These are phyloP conservation scores for Calonectria pseudoturangicola DNA, from an alignment of 2,329 filamentous ascomycete species.

Conservation along the genomic window DNA sequence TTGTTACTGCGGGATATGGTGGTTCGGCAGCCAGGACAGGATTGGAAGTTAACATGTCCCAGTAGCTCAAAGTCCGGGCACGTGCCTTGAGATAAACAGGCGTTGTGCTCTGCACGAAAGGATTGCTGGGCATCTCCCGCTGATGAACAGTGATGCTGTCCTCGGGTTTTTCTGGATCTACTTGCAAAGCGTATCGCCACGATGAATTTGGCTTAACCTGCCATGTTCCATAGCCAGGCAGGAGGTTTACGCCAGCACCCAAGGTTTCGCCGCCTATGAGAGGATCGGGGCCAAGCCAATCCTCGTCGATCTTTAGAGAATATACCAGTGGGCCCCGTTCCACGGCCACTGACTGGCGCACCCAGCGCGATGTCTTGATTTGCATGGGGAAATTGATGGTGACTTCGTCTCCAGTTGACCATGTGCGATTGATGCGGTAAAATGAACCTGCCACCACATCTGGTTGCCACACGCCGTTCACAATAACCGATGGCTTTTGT, in stretches of 20 bases:
- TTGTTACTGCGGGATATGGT: constrained; percentile 5
- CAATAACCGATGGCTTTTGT: background rate
- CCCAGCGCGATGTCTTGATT: constrained; percentile 9
- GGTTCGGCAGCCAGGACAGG: constrained; percentile 2
- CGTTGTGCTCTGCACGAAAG: background rate
- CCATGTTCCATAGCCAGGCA: constrained; percentile 22
- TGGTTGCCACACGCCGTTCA: background rate
- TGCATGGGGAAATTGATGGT: constrained; percentile 8
- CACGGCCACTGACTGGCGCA: constrained; percentile 20
- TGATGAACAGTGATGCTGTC: constrained; percentile 9
- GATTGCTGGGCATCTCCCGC: constrained; percentile 7
- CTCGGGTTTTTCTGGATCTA: background rate
- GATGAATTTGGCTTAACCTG: constrained; percentile 1
- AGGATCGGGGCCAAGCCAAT: constrained; percentile 16
- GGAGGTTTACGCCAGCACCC: background rate
- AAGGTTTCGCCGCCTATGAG: background rate
- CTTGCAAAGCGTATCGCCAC: background rate
- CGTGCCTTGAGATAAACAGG: constrained; percentile 8
- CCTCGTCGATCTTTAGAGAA: constrained; percentile 8
- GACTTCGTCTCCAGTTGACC: background rate
- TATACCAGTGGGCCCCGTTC: constrained; percentile 14
- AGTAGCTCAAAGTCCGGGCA: background rate
- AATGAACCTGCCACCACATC: background rate
- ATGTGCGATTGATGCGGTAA: background rate
- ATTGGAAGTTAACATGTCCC: constrained; percentile 6